phyloP scores from a whole-genome alignment of 495 filamentous ascomycete genomes.

The Tuber magnatum region DNA sequence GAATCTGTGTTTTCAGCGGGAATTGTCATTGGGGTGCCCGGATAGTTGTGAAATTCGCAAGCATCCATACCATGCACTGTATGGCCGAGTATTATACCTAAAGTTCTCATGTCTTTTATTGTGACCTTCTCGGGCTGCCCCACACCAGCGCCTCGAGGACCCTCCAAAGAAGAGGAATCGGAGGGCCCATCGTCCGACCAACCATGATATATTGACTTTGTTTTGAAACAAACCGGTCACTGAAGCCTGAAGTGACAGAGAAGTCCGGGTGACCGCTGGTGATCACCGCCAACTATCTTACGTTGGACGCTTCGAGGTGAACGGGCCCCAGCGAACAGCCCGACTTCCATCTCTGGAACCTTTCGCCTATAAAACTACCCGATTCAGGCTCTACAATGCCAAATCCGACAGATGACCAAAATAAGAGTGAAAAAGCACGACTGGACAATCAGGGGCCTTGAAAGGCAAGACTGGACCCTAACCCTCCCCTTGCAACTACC shows the following conservation, averaged over 20 bases:
- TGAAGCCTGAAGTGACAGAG: too few relatives aligned
- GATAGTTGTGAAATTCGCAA: too few relatives aligned
- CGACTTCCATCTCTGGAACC: too few relatives aligned
- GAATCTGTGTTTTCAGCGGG: too few relatives aligned
- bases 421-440: conserved; percentile 1
- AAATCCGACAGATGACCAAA: background rate
- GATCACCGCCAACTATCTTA: too few relatives aligned
- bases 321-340: background rate
- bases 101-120: too few relatives aligned
- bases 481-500: background rate
- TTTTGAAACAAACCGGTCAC: background rate
- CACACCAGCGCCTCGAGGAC: background rate
- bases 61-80: too few relatives aligned
- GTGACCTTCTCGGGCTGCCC: background rate
- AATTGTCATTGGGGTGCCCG: too few relatives aligned
- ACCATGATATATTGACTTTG: background rate
- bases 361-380: background rate
- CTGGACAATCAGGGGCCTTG: too few relatives aligned
- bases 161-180: background rate
- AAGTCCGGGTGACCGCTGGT: background rate
- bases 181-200: background rate
- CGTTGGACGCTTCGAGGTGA: too few relatives aligned
- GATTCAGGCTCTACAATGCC: background rate
- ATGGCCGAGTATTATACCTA: too few relatives aligned
- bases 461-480: background rate